A percentile compares a stretch with the other conserved stretches of the same genome.
Evolutionary conservation across 768 basidiomycete species (phyloP).

Genomic region (Psilocybe cubensis): DNA sequence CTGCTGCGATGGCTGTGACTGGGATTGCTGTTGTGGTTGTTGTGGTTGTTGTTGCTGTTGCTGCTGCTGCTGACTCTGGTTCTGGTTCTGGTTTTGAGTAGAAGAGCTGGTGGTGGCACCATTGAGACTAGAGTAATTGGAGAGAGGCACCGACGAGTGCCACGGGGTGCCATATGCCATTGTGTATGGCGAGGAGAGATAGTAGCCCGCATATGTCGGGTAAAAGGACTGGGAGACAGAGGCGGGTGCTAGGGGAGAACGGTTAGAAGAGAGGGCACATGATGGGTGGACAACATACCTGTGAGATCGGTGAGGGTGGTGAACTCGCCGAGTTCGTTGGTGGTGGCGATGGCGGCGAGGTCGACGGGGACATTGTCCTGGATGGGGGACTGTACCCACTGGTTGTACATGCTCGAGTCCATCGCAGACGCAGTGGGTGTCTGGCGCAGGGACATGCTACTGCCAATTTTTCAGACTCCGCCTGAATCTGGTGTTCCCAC

Average conservation of each 20-base stretch:
- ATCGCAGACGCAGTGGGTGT: constrained; percentile 31
- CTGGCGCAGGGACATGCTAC: background rate
- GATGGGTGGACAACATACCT: constrained; percentile 34
- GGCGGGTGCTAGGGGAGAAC: constrained; percentile 23
- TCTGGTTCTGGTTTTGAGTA: constrained; percentile 24
- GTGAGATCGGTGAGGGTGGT: constrained; percentile 41
- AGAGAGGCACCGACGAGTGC: constrained; percentile 57
- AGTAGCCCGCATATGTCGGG: constrained; percentile 46
- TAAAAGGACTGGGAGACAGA: constrained; percentile 43
- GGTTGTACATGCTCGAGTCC: constrained; percentile 48
- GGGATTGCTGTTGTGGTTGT: no score
- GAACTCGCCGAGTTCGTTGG: constrained; percentile 48
- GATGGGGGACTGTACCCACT: constrained; percentile 45
- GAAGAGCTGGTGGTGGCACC: constrained; percentile 61
- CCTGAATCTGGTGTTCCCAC: constrained; percentile 42
- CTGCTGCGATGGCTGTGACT: no score
- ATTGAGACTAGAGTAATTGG: constrained; percentile 77
- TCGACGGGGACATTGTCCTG: constrained; percentile 33
- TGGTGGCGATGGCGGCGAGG: constrained; percentile 33
- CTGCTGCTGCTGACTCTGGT: constrained; percentile 23
- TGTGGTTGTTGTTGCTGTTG: constrained; percentile 29
- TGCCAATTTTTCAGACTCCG: constrained; percentile 26
- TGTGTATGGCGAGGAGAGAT: constrained; percentile 47
- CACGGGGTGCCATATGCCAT: constrained; percentile 59
- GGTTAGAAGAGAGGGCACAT: constrained; percentile 7